Conservation (phyloP, 2,329 filamentous ascomycete species). For the Diaporthe sp. region DNA sequence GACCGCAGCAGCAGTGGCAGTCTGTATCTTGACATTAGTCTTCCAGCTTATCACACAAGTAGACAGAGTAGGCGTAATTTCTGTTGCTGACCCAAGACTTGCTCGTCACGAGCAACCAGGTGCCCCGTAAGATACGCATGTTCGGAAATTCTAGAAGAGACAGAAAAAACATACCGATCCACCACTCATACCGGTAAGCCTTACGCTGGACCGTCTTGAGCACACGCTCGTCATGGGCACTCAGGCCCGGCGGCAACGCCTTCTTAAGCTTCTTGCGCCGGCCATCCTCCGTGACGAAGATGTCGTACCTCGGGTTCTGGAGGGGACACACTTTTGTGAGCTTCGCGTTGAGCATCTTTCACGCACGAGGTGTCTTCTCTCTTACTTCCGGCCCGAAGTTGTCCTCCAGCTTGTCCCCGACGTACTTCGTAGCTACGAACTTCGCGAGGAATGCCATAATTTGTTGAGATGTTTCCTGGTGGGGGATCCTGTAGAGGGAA, state of each 20-base stretch:
- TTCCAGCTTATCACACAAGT: not conserved
- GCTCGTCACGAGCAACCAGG: not conserved
- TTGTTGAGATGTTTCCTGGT: not conserved
- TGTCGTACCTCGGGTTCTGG: conserved; percentile 38
- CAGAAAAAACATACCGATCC: conserved; percentile 17
- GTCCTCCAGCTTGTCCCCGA: conserved; percentile 38
- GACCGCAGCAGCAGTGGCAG: conserved; percentile 39
- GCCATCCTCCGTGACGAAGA: conserved; percentile 35
- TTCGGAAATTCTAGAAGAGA: not conserved
- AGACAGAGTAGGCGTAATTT: not conserved
- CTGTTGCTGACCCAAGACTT: not conserved
- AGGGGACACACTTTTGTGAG: not conserved
- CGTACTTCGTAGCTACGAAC: conserved; percentile 37
- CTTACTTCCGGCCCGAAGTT: conserved; percentile 37
- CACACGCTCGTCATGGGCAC: conserved; percentile 32
- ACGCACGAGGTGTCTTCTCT: not conserved
- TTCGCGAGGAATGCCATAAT: conserved; percentile 38
- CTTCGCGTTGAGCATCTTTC: not conserved
- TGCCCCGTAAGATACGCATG: too few relatives aligned
- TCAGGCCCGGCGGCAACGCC: conserved; percentile 30
- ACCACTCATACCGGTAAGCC: conserved; percentile 39
- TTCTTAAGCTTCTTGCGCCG: conserved; percentile 38
- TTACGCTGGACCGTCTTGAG: conserved; percentile 36
- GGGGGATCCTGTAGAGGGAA: not conserved
- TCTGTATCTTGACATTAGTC: not conserved